phyloP scores from a whole-genome alignment of 495 filamentous ascomycete genomes.

The Niebla homalea region DNA sequence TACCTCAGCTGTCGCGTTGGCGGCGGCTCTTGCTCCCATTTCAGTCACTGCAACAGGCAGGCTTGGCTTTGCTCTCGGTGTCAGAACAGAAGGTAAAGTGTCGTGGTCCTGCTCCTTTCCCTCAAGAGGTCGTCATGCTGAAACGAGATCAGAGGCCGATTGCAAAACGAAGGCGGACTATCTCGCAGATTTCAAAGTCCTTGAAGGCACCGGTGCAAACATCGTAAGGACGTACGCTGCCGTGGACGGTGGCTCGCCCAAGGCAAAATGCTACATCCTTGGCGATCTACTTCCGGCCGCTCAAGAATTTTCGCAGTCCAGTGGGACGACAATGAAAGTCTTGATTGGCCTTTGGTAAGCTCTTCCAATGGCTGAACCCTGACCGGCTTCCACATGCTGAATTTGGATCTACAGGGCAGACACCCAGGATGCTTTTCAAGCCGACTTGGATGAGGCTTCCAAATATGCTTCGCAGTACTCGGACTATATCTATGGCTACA shows the following conservation, averaged over 20 bases:
- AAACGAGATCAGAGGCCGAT: conserved; percentile 27
- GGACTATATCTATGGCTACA: conserved; percentile 56
- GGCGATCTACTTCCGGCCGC: conserved; percentile 59
- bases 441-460: conserved; percentile 46
- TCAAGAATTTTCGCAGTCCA: conserved; percentile 24
- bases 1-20: conserved; percentile 24
- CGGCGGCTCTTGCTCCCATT: conserved; percentile 31
- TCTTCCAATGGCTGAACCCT: neutral
- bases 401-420: conserved; percentile 42
- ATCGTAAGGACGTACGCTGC: conserved; percentile 62
- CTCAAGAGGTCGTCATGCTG: neutral
- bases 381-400: neutral
- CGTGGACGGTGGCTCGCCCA: conserved; percentile 26
- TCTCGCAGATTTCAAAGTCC: conserved; percentile 51
- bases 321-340: conserved; percentile 52
- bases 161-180: conserved; percentile 58
- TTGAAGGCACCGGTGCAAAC: conserved; percentile 28
- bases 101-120: neutral
- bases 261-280: conserved; percentile 44
- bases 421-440: conserved; percentile 46
- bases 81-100: conserved; percentile 24
- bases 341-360: conserved; percentile 63
- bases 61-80: conserved; percentile 37
- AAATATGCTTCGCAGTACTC: conserved; percentile 39
- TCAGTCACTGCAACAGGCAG: conserved; percentile 31